These are phyloP conservation scores for Diplodia sapinea DNA, from an alignment of 2,329 filamentous ascomycete genomes.

Conservation along the genomic window DNA sequence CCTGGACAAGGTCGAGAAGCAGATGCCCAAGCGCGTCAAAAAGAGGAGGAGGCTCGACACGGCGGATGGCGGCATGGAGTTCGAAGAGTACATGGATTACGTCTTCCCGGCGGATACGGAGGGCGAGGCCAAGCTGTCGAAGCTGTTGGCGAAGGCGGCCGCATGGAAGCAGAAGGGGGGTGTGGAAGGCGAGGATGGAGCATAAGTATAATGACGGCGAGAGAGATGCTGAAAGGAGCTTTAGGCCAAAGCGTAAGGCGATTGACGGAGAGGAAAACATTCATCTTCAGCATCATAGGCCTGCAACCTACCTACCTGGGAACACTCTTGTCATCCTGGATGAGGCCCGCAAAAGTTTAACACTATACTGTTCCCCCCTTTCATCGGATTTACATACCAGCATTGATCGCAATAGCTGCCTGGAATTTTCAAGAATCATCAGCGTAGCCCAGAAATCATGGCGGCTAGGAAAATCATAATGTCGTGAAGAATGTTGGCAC, in stretches of 20 bases:
- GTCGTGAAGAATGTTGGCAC: not conserved
- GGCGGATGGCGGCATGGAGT: slow-evolving; percentile 64
- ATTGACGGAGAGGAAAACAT: not conserved
- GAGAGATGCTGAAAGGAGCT: not conserved
- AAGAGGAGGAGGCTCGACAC: slow-evolving; percentile 90
- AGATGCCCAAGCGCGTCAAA: slow-evolving; percentile 94
- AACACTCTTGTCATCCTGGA: not conserved
- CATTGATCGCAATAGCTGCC: not conserved
- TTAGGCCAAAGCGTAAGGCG: not conserved
- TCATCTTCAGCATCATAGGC: not conserved
- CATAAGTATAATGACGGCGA: not conserved
- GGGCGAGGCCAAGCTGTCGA: slow-evolving; percentile 80
- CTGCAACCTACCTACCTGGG: not conserved
- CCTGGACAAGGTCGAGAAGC: slow-evolving; percentile 80
- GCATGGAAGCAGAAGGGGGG: slow-evolving; percentile 75
- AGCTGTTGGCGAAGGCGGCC: slow-evolving; percentile 82
- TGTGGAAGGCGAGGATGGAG: slow-evolving; percentile 2
- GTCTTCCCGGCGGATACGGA: slow-evolving; percentile 95
- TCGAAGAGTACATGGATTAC: slow-evolving; percentile 97
- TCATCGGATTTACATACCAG: not conserved
- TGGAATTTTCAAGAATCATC: not conserved
- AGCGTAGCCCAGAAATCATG: not conserved
- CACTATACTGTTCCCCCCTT: not conserved
- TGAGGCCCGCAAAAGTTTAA: not conserved
- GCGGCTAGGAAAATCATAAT: not conserved